Percentiles rank a stretch among this genome's conserved stretches.
These are phyloP conservation scores for Astragalus glycyphyllos DNA, from an alignment of 306 rosid genomes.

Conservation along the genomic window DNA sequence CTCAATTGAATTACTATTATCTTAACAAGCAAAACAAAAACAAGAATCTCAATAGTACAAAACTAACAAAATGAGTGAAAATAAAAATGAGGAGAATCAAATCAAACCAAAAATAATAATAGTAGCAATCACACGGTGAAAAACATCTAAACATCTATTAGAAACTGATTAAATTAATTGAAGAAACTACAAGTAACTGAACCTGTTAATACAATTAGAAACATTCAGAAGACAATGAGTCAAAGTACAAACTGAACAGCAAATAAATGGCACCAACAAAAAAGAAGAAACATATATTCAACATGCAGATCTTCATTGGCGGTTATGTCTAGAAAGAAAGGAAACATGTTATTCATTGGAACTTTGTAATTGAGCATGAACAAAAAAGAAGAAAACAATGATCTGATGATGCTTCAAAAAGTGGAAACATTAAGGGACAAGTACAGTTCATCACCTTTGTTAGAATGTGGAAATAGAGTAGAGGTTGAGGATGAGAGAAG, in stretches of 20 bases:
- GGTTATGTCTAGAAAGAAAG: conserved; percentile 10
- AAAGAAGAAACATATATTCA: neutral
- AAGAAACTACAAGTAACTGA: conserved; percentile 21
- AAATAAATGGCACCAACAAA: neutral
- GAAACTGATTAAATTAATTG: neutral
- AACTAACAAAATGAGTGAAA: conserved; percentile 21
- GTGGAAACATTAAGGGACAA: conserved; percentile 31
- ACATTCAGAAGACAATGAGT: conserved; percentile 7
- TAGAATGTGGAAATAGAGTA: neutral
- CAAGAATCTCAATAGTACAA: conserved; percentile 19
- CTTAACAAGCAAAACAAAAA: conserved; percentile 41
- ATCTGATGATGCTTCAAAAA: conserved; percentile 6
- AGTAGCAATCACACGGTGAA: neutral
- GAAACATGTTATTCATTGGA: neutral
- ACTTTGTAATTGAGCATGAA: neutral
- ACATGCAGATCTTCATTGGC: conserved; percentile 43
- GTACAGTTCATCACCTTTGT: conserved; percentile 38
- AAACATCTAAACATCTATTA: conserved; percentile 38
- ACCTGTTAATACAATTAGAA: neutral
- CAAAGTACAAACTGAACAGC: neutral
- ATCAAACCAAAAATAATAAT: neutral
- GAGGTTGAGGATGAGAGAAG: conserved; percentile 28
- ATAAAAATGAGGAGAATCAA: conserved; percentile 16
- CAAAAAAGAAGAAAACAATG: conserved; percentile 17
- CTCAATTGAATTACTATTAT: conserved; percentile 41